Evolutionary conservation across 2,329 filamentous ascomycete species (phyloP), one percentile per base, ranked within the genome.

Genomic region (Leptographium procerum): DNA sequence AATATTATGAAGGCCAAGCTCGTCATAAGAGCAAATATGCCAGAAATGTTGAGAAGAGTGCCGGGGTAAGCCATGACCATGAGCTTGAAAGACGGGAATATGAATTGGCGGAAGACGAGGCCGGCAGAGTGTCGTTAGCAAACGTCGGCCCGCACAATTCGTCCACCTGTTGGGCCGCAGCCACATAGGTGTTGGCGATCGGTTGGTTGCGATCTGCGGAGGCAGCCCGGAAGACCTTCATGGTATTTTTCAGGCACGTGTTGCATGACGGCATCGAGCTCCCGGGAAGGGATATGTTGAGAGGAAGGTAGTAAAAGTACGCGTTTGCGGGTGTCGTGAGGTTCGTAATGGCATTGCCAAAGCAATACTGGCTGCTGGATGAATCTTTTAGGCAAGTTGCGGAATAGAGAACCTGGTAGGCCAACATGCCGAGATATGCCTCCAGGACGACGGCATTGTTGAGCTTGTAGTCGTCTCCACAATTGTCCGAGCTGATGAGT

Each of bases 281-380:
- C 16, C 75, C 77, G 0, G 89, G 88, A 14, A 96, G 74, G 0
- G 77, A 71, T 47, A 85, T 79, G 60, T 94, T 94, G 58, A 95
- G 79, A 0, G 91, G 89, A 3, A 97, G 76, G 66, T 87, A 92
- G 73, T 96, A 99, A 40, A 94, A 79, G 67, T 91, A 92, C 36
- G 83, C 80, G 69, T 94, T 87, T 34, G 84, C 82, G 0, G 87
- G 77, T 10, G 82, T 86, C 26, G 82, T 81, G 7, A 75, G 69
- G 71, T 96, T 95, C 53, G 88, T 90, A 61, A 91, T 84, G 55
- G 92, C 90, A 65, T 89, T 86, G 64, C 88, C 88, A 70, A 90
- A 96, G 74, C 83, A 87, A 75, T 92, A 96, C 64, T 84, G 80
- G 55, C 77, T 77, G 1, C 84, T 84, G 0, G 75, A 71, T 0